Base-by-base conservation (phyloP, 345 rosid genomes). In the Dipteronia sinensis region DNA sequence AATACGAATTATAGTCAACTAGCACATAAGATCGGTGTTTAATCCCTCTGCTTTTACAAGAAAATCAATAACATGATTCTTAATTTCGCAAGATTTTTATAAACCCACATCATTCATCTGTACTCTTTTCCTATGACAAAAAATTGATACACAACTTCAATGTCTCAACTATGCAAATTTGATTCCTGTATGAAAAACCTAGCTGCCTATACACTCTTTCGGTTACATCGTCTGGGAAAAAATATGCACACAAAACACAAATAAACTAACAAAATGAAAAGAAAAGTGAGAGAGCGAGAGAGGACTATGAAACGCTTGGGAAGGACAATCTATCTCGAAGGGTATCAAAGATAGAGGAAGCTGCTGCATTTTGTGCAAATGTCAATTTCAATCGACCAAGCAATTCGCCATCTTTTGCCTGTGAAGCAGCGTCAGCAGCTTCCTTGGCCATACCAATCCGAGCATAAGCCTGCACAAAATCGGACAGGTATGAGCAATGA, bases 371-470 rank as follows among this genome's bases (percentile, higher is more conserved):
- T 77, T 94, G 99, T 53, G 95, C 76, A 78, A 96, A 94, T 25
- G 97, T 96, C 80, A 85, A 78, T 80, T 87, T 91, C 84, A 96
- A 80, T 82, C 97, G 88, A 65, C 93, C 97, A 38, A 96, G 91
- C 87, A 96, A 85, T 82, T 94, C 99, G 0, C 97, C 97, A 77
- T 96, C 98, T 80, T 92, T 91, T 40, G 98, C 95, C 78, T 91
- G 98, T 75, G 96, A 90, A 13, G 99, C 99, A 75, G 97, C 97
- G 80, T 93, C 98, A 17, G 97, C 99, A 17, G 99, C 98, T 87
- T 96, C 99, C 85, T 96, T 94, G 3, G 97, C 98, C 98, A 96
- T 94, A 74, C 95, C 99, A 65, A 96, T 90, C 80, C 94, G 90
- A 79, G 98, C 97, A 80, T 88, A 96, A 51, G 97, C 91, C 99